Percentiles rank a stretch among this genome's conserved stretches.
These are phyloP conservation scores for Phytophthora pini DNA, from an alignment of 352 stramenopile genomes.

Conservation along the genomic window DNA sequence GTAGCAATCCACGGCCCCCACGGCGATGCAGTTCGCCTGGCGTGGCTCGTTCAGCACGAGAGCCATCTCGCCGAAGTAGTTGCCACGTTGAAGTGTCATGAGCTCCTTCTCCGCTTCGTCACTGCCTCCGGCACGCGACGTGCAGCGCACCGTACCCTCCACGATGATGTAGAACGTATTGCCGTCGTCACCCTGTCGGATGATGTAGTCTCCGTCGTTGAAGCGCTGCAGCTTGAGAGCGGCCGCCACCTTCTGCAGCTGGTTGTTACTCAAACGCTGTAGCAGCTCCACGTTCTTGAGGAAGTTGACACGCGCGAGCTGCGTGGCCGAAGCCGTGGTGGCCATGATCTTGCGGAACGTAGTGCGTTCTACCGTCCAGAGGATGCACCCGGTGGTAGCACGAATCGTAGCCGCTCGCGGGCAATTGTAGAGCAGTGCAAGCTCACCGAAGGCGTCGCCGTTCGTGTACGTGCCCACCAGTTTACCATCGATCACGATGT, in stretches of 20 bases:
- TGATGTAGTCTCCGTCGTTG: constrained; percentile 92
- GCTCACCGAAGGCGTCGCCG: constrained; percentile 93
- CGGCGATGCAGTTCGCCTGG: constrained; percentile 87
- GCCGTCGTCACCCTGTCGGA: constrained; percentile 93
- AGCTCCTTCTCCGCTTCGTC: constrained; percentile 75
- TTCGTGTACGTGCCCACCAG: constrained; percentile 84
- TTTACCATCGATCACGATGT: constrained; percentile 83
- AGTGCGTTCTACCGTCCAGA: constrained; percentile 95
- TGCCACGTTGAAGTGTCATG: constrained; percentile 79
- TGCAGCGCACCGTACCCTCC: constrained; percentile 91
- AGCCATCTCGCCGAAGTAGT: constrained; percentile 92
- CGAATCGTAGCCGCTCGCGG: constrained; percentile 94
- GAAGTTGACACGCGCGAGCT: constrained; percentile 88
- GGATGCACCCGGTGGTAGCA: constrained; percentile 80
- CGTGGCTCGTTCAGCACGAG: constrained; percentile 85
- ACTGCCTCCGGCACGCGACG: constrained; percentile 47
- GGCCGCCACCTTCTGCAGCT: constrained; percentile 86
- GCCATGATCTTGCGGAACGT: constrained; percentile 87
- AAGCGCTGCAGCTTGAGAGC: constrained; percentile 89
- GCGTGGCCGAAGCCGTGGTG: constrained; percentile 74
- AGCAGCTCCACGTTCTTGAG: constrained; percentile 95
- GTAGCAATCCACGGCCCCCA: constrained; percentile 89
- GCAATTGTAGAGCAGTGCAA: constrained; percentile 97
- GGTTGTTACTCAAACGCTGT: constrained; percentile 88
- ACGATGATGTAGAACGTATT: constrained; percentile 98